Base-by-base conservation (phyloP, 352 stramenopile species). In the Phytophthora citrophthora region DNA sequence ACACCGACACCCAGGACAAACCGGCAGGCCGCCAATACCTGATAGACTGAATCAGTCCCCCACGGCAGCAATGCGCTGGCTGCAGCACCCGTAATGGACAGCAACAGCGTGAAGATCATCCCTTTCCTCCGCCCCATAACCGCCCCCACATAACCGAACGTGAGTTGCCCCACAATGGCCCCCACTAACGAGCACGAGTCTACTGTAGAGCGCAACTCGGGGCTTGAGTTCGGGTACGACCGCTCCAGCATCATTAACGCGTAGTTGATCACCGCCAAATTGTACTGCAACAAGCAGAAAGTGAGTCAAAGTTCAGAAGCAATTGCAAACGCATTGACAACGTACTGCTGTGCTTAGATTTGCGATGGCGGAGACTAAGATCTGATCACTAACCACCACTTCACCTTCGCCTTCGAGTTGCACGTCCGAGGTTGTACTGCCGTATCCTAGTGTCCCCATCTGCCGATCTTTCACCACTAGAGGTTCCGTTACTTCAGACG, bases 311-410 rank as follows among this genome's bases (percentile, higher is more conserved):
- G 12, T 16, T 23, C 20, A 32, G 9, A 31, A 46, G 5, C 18
- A 34, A 43, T 29, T 20, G 9, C 31, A 50, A 20, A 20, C 34
- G 50, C 11, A 5, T 38, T 41, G 23, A 8, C 26, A 32, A 74
- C 81, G 24, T 74, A 91, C 82, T 23, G 83, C 83, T 15, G 86
- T 90, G 62, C 86, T 94, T 50, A 94, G 81, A 63, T 94, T 94
- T 16, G 83, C 86, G n/a, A 91, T 74, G 9, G 85, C 81, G 15
- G 85, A 93, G 11, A 93, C 85, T 38, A 89, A 52, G 41, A 86
- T 64, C 54, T 72, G 63, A 48, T 81, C 65, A 64, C 72, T 84
- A 6, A 83, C 58, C 24, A 63, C 46, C 34, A 38, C 62, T 12
- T 58, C 40, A n/a, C 56, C n/a, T 3, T 9, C 34, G 7, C 47